Percentiles rank a stretch among this genome's conserved stretches.
Conservation (phyloP, 768 basidiomycete genomes). For the Collybia sordida region DNA sequence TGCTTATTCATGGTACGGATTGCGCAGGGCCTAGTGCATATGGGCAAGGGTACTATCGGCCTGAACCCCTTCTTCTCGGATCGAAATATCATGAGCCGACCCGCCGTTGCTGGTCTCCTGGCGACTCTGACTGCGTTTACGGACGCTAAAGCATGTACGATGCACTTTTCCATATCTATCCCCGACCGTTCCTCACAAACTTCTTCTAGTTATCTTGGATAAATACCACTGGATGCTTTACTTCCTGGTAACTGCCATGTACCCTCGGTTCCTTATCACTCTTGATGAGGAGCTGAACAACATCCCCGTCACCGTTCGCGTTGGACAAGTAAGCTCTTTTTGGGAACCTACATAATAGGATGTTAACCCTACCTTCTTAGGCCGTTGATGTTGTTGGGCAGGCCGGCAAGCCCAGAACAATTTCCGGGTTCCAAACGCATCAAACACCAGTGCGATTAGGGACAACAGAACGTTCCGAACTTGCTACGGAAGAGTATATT, state of each 20-base stretch:
- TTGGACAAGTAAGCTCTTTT: slow-evolving; percentile 68
- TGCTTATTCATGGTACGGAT: slow-evolving; percentile 96
- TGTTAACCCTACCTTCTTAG: slow-evolving; percentile 32
- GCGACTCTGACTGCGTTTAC: slow-evolving; percentile 91
- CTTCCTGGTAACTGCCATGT: slow-evolving; percentile 95
- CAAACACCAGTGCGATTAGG: slow-evolving; percentile 94
- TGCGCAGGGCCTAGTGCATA: slow-evolving; percentile 95
- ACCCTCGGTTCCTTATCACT: slow-evolving; percentile 96
- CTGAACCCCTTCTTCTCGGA: slow-evolving; percentile 97
- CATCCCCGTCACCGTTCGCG: slow-evolving; percentile 88
- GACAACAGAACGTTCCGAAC: slow-evolving; percentile 90
- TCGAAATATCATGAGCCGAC: slow-evolving; percentile 83
- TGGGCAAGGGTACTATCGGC: slow-evolving; percentile 98
- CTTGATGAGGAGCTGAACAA: slow-evolving; percentile 89
- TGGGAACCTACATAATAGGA: background rate
- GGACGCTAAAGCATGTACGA: slow-evolving; percentile 90
- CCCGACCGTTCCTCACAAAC: background rate
- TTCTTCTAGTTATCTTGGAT: slow-evolving; percentile 79
- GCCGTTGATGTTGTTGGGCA: slow-evolving; percentile 98
- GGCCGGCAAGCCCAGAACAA: slow-evolving; percentile 95
- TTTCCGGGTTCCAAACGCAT: slow-evolving; percentile 98
- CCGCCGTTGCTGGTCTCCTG: slow-evolving; percentile 87
- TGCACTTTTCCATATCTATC: background rate
- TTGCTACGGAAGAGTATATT: slow-evolving; percentile 96
- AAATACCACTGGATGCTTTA: slow-evolving; percentile 99